Conservation (phyloP, 805 yeast genomes). For the Crinitomyces ghanaensis region DNA sequence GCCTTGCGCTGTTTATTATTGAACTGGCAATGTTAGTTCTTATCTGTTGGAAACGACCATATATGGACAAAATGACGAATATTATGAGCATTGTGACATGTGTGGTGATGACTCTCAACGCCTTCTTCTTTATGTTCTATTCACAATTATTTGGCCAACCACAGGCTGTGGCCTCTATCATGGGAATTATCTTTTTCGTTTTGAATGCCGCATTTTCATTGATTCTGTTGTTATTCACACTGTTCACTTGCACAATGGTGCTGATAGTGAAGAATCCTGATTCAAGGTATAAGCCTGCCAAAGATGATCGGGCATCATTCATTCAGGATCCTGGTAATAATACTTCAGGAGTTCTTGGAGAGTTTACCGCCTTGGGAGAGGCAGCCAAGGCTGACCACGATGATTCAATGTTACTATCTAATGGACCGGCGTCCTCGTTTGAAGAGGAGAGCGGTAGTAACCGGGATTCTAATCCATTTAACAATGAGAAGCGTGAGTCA, state of each 20-base stretch:
- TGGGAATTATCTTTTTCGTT: conserved; percentile 83
- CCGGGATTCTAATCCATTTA: no score
- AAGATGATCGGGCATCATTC: conserved; percentile 93
- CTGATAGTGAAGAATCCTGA: conserved; percentile 86
- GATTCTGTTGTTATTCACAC: conserved; percentile 70
- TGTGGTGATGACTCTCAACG: conserved; percentile 66
- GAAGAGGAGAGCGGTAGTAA: no score
- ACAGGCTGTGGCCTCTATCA: conserved; percentile 76
- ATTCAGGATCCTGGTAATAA: conserved; percentile 32
- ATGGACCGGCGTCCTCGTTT: no score
- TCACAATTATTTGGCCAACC: conserved; percentile 77
- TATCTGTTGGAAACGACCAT: conserved; percentile 69
- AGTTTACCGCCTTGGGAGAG: conserved; percentile 57
- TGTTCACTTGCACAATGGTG: conserved; percentile 78
- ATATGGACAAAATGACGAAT: conserved; percentile 89
- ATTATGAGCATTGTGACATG: conserved; percentile 83
- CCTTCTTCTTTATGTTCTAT: conserved; percentile 81
- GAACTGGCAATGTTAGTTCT: conserved; percentile 61
- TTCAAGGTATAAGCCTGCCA: conserved; percentile 88
- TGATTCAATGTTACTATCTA: conserved; percentile 41
- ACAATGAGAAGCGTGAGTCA: no score
- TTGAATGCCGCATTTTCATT: conserved; percentile 83
- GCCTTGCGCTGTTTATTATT: conserved; percentile 60
- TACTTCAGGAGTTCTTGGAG: conserved; percentile 23
- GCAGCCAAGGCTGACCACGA: conserved; percentile 75